Conservation (phyloP, 1,284 basidiomycete genomes). For the Leccinum huronense region DNA sequence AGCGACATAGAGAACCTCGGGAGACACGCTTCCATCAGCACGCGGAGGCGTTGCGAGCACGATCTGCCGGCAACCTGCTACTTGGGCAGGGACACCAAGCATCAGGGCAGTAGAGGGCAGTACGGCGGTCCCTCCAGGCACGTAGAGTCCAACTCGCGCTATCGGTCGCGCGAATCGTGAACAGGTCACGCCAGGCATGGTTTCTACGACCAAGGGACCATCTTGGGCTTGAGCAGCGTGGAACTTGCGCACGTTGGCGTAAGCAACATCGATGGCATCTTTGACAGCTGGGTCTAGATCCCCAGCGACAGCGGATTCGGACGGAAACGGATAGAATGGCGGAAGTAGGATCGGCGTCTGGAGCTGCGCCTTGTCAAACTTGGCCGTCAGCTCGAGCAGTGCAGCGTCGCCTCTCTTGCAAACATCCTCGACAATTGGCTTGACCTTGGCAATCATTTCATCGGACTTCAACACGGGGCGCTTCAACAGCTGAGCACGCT, state of each 20-base stretch:
- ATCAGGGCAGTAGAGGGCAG: conserved; percentile 97
- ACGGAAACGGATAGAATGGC: conserved; percentile 66
- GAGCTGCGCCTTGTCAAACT: conserved; percentile 84
- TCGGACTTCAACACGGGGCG: conserved; percentile 91
- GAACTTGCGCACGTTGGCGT: conserved; percentile 89
- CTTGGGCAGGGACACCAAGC: conserved; percentile 97
- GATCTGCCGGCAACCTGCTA: conserved; percentile 91
- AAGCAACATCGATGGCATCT: conserved; percentile 88
- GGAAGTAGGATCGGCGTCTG: conserved; percentile 61
- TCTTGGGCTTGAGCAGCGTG: conserved; percentile 81
- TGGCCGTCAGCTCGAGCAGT: conserved; percentile 86
- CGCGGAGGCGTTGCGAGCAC: conserved; percentile 95
- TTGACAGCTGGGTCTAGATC: conserved; percentile 64
- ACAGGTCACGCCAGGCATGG: conserved; percentile 97
- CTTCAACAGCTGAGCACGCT: conserved; percentile 72
- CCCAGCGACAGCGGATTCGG: conserved; percentile 46
- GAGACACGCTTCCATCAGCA: conserved; percentile 85
- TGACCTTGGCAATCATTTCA: conserved; percentile 94
- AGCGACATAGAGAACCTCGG: conserved; percentile 95
- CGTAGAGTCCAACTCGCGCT: conserved; percentile 93
- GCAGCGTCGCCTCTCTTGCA: conserved; percentile 84
- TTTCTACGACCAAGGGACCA: conserved; percentile 82
- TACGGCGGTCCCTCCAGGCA: conserved; percentile 96
- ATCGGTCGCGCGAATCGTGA: conserved; percentile 93
- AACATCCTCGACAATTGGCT: conserved; percentile 91